Percentiles rank a stretch among this genome's conserved stretches.
These are phyloP conservation scores for Dissophora ornata DNA, from an alignment of 192 early-diverging fungal genomes.

Conservation along the genomic window DNA sequence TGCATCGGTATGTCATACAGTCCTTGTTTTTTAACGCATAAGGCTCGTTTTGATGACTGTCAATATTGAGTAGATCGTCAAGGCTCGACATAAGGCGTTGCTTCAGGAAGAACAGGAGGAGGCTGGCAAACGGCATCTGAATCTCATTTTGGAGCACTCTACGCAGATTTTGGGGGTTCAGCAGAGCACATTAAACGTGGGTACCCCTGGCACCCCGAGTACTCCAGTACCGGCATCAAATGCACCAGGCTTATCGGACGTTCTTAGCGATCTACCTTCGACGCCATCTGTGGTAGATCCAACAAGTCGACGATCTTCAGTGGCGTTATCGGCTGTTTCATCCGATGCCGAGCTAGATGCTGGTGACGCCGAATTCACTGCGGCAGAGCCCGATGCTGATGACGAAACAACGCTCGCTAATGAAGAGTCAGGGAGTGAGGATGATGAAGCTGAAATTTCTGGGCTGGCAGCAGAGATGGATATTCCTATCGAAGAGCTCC, in stretches of 20 bases:
- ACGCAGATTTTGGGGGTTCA: constrained; percentile 74
- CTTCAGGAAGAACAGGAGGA: constrained; percentile 68
- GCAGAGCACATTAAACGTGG: constrained; percentile 40
- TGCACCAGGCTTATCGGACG: constrained; percentile 7
- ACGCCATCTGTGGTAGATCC: constrained; percentile 14
- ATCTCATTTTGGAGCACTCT: constrained; percentile 79
- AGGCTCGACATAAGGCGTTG: constrained; percentile 67
- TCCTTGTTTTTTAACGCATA: too few relatives aligned
- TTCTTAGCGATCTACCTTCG: constrained; percentile 18
- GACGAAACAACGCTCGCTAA: constrained; percentile 51
- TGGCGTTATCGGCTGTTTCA: constrained; percentile 17
- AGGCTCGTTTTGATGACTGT: too few relatives aligned
- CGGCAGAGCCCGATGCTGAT: constrained; percentile 29
- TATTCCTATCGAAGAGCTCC: constrained; percentile 67
- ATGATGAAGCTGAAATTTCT: constrained; percentile 63
- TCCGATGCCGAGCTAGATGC: constrained; percentile 40
- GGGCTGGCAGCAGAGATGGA: constrained; percentile 73
- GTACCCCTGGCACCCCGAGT: constrained; percentile 6
- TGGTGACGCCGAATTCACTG: constrained; percentile 36
- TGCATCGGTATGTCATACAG: too few relatives aligned
- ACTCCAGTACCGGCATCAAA: constrained; percentile 17
- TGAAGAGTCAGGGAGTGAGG: constrained; percentile 42
- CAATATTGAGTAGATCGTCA: constrained; percentile 47
- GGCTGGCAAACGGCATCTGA: constrained; percentile 73
- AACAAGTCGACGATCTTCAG: constrained; percentile 38